A percentile compares a stretch with the other conserved stretches of the same genome.
These are phyloP conservation scores for Cladophialophora yegresii DNA, from an alignment of 2,329 filamentous ascomycete genomes.

Conservation along the genomic window DNA sequence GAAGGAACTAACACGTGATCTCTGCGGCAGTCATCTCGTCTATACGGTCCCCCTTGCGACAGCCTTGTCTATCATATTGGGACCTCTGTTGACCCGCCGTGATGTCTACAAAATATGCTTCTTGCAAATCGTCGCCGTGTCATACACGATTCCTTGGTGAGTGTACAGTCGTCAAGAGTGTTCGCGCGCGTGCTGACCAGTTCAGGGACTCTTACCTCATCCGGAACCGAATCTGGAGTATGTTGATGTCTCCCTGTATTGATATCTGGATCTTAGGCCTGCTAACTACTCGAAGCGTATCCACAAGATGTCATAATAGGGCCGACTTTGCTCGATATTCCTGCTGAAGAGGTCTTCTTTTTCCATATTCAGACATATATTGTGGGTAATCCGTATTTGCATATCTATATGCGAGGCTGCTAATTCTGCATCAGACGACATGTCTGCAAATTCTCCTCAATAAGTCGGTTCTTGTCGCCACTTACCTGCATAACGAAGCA, in stretches of 20 bases:
- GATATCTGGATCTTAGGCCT: not conserved
- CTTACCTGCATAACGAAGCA: constrained; percentile 51
- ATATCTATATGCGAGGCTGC: not conserved
- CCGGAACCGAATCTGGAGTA: constrained; percentile 64
- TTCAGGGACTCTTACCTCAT: constrained; percentile 68
- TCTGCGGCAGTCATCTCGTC: constrained; percentile 58
- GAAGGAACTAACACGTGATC: constrained; percentile 4
- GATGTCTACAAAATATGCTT: constrained; percentile 65
- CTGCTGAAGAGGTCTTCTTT: constrained; percentile 73
- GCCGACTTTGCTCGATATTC: constrained; percentile 64
- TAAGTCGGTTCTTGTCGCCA: constrained; percentile 62
- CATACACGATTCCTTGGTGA: constrained; percentile 69
- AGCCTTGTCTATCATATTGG: constrained; percentile 60
- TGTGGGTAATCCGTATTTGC: constrained; percentile 27
- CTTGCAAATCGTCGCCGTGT: constrained; percentile 64
- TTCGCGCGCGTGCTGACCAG: constrained; percentile 1
- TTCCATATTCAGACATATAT: constrained; percentile 76
- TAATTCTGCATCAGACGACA: constrained; percentile 49
- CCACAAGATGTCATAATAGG: constrained; percentile 66
- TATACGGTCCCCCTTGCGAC: constrained; percentile 68
- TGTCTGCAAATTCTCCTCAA: constrained; percentile 68
- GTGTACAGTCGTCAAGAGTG: not conserved
- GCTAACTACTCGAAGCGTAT: constrained; percentile 53
- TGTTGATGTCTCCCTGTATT: constrained; percentile 6
- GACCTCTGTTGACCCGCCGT: constrained; percentile 62